Percentiles rank a stretch among this genome's conserved stretches.
Conservation (phyloP, 2,329 filamentous ascomycete species). For the Sporothrix sp. region DNA sequence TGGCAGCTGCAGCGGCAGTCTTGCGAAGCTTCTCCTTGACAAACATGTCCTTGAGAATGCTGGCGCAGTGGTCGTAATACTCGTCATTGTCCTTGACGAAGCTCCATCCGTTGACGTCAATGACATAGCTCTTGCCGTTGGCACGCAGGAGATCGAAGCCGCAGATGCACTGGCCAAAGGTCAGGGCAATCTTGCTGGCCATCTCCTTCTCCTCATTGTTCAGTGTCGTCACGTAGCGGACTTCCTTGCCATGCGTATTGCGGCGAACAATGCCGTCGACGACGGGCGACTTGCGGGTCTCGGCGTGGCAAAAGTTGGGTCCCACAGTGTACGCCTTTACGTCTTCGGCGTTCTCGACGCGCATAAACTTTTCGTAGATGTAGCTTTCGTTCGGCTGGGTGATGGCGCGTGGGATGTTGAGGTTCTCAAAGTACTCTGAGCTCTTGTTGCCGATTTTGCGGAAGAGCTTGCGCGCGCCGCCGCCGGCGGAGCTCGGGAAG, state of each 20-base stretch:
- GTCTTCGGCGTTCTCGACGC: slow-evolving; percentile 93
- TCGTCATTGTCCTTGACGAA: slow-evolving; percentile 99
- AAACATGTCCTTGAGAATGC: slow-evolving; percentile 81
- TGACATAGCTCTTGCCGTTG: slow-evolving; percentile 86
- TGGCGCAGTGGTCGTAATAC: slow-evolving; percentile 87
- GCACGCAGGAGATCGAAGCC: slow-evolving; percentile 90
- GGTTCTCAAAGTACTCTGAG: slow-evolving; percentile 77
- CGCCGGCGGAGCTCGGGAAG: slow-evolving; percentile 76
- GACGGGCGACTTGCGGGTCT: slow-evolving; percentile 93
- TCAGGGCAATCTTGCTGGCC: slow-evolving; percentile 79
- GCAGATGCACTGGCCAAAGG: slow-evolving; percentile 91
- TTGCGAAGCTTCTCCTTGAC: slow-evolving; percentile 62
- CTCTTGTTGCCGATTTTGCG: slow-evolving; percentile 98
- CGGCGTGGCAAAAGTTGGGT: slow-evolving; percentile 84
- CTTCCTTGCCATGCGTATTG: slow-evolving; percentile 94
- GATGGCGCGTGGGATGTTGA: slow-evolving; percentile 69
- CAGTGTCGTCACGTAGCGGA: slow-evolving; percentile 85
- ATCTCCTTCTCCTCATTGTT: slow-evolving; percentile 72
- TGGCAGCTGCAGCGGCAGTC: slow-evolving; percentile 16
- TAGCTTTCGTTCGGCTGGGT: slow-evolving; percentile 76
- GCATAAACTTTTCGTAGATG: slow-evolving; percentile 94
- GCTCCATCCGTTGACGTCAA: slow-evolving; percentile 98
- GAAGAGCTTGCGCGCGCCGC: slow-evolving; percentile 85
- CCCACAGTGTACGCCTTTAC: slow-evolving; percentile 98
- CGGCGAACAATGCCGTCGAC: slow-evolving; percentile 92